phyloP scores from a whole-genome alignment of 371 early-diverging fungal genomes.

The Dinochytrium kinnereticum region DNA sequence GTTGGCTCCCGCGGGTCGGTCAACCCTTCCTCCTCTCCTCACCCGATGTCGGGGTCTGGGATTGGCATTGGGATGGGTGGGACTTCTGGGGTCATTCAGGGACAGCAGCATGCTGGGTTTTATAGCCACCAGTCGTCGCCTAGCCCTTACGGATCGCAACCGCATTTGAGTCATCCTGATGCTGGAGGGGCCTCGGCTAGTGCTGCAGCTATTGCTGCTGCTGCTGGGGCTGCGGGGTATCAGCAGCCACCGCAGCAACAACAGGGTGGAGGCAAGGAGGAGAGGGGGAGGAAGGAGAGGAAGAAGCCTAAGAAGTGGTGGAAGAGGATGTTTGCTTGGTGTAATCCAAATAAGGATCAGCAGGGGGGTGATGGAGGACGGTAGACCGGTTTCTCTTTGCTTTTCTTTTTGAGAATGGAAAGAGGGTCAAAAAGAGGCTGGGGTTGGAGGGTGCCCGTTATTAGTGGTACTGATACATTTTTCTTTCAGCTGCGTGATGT shows the following conservation, averaged over 20 bases:
- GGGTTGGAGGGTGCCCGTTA: no score
- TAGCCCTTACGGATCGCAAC: conserved; percentile 7
- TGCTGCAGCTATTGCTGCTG: neutral
- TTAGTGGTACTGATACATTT: no score
- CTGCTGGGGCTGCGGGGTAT: neutral
- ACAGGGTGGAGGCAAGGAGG: neutral
- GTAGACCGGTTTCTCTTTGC: no score
- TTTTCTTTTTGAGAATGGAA: no score
- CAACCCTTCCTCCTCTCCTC: neutral
- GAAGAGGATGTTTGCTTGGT: conserved; percentile 7
- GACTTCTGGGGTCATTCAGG: neutral
- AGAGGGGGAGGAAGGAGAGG: conserved; percentile 8
- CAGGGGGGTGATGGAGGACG: neutral
- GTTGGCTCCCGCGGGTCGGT: conserved; percentile 1
- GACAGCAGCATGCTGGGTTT: neutral
- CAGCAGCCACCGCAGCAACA: neutral
- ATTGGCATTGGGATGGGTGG: conserved; percentile 15
- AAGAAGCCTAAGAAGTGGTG: conserved; percentile 6
- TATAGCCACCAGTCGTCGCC: no score
- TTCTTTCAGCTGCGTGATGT: neutral
- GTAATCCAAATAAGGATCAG: neutral
- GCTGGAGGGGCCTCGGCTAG: neutral
- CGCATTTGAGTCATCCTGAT: conserved; percentile 8
- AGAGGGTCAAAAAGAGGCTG: no score
- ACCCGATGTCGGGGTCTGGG: no score